phyloP scores from a whole-genome alignment of 139 green algal species.

The Edaphochlamys debaryana region DNA sequence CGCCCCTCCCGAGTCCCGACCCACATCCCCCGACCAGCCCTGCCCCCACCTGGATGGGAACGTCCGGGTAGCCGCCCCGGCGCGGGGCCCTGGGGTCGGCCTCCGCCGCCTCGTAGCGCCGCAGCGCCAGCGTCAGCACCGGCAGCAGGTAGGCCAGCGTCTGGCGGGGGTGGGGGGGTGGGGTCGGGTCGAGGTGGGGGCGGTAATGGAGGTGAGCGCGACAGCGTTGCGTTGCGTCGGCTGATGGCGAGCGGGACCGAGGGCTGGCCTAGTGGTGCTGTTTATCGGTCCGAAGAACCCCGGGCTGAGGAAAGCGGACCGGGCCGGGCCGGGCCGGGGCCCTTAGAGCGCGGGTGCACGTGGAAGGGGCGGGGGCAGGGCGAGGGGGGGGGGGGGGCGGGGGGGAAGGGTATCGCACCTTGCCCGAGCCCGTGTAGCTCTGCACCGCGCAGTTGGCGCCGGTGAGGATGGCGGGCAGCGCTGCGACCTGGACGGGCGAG shows the following conservation, averaged over 20 bases:
- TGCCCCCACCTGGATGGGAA: constrained; percentile 44
- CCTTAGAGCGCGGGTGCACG: no score
- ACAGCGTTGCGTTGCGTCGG: no score
- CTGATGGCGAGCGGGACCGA: no score
- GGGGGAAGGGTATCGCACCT: no score
- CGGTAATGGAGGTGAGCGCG: not conserved
- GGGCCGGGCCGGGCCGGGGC: no score
- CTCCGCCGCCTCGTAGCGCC: constrained; percentile 57
- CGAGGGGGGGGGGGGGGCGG: no score
- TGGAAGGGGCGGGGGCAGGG: no score
- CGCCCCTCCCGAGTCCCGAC: no score
- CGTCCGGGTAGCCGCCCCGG: constrained; percentile 11
- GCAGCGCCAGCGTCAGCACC: constrained; percentile 73
- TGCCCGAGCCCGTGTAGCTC: constrained; percentile 94
- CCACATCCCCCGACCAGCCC: no score
- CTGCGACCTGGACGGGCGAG: constrained; percentile 60
- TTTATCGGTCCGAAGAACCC: no score
- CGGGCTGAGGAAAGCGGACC: no score
- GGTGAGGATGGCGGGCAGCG: constrained; percentile 74
- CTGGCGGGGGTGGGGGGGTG: constrained; percentile 49
- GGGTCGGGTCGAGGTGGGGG: not conserved
- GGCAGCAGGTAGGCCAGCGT: constrained; percentile 97
- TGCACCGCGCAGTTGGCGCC: constrained; percentile 84
- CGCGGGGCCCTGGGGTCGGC: not conserved
- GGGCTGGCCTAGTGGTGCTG: no score